Base-by-base conservation (phyloP, 148 eudicot species). In the Dysphania ambrosioides region DNA sequence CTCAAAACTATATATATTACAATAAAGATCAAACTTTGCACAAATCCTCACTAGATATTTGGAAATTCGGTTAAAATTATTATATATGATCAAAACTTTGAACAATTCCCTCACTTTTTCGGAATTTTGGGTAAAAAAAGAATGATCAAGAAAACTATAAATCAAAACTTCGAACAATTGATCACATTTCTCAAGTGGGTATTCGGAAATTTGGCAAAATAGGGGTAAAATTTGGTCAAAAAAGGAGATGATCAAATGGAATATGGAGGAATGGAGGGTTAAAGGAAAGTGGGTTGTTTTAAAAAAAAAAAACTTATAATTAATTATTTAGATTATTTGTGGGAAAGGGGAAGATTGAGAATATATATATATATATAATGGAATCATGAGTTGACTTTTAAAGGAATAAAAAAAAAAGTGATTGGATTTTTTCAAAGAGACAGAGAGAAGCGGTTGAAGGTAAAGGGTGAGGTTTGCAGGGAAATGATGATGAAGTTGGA, bases 221-320 rank as follows among this genome's bases (percentile, higher is more conserved):
- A n/a, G n/a, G n/a, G n/a, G n/a, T n/a, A n/a, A n/a, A n/a, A 8
- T 61, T 63, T 34, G 67, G 67, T 63, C 41, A 47, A 63, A 63
- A 63, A 63, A 19, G 41, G 19, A 24, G 41, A 36, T 34, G 23
- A 32, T 21, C 10, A 1, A 11, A 34, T 64, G 68, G 32, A 34
- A 67, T 16, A 11, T 24, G 55, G 27, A 67, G 55, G 24, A 24
- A 8, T 24, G 34, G 70, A 21, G 26, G n/a, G 34, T 24, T 23
- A 42, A 15, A 42, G 71, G 41, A 41, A 27, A 24, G 71, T 41
- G 53, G 15, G 5, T 24, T 67, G 11, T 67, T 40, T 41, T 38
- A n/a, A n/a, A n/a, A n/a, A n/a, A n/a, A n/a, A n/a, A n/a, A n/a
- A n/a, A n/a, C n/a, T n/a, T n/a, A n/a, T n/a, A n/a, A n/a, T n/a